Conservation (phyloP, 1,139 yeast genomes). For the Scheffersomyces titani region DNA sequence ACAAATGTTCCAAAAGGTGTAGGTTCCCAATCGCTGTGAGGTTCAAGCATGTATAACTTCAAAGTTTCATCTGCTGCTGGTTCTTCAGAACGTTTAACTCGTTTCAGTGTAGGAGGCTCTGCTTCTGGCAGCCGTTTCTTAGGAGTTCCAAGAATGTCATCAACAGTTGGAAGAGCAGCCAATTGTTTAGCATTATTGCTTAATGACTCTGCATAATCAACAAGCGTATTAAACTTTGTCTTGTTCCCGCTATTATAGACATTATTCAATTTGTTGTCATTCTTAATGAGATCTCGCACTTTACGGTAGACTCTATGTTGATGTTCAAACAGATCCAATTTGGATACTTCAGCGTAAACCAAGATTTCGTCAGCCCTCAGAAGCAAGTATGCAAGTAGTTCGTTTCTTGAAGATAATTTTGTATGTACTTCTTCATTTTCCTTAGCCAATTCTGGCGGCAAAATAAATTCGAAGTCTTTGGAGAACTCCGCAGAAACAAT, state of each 20-base stretch:
- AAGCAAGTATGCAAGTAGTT: background rate
- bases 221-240: background rate
- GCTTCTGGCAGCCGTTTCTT: background rate
- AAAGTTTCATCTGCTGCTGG: constrained; percentile 10
- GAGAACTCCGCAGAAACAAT: background rate
- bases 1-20: constrained; percentile 44
- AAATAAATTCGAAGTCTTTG: background rate
- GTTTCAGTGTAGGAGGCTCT: background rate
- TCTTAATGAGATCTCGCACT: background rate
- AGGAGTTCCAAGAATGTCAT: constrained; percentile 1
- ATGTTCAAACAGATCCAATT: background rate
- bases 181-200: constrained; percentile 3
- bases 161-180: constrained; percentile 13
- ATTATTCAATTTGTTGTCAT: background rate
- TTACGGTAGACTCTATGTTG: background rate
- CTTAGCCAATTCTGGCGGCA: background rate
- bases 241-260: background rate
- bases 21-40: constrained; percentile 38
- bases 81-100: constrained; percentile 4
- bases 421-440: background rate
- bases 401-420: background rate
- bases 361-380: background rate
- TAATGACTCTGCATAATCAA: background rate
- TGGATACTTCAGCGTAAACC: background rate
- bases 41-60: constrained; percentile 21